These are phyloP conservation scores for Arctium lappa DNA, from an alignment of 129 eudicot genomes.

Conservation along the genomic window DNA sequence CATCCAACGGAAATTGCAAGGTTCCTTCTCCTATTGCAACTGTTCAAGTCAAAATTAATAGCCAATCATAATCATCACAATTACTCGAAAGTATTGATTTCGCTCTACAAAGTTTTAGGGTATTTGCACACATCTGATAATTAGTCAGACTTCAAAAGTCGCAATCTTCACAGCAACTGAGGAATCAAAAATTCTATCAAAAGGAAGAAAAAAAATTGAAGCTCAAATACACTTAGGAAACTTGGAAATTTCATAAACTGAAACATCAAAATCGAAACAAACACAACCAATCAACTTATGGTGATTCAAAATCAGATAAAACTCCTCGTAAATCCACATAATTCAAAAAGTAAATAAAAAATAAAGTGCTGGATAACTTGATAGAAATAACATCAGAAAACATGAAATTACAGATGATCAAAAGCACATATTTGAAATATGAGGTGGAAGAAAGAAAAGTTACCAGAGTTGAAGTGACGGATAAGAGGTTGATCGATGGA, in stretches of 20 bases:
- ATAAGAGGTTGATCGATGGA: conserved; percentile 8
- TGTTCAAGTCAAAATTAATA: background rate
- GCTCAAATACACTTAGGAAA: background rate
- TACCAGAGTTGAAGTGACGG: conserved; percentile 18
- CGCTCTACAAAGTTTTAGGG: background rate
- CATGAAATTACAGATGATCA: background rate
- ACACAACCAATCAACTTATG: conserved; percentile 8
- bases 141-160: conserved; percentile 17
- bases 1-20: conserved; percentile 4
- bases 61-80: conserved; percentile 6
- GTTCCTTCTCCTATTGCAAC: background rate
- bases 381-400: conserved; percentile 4
- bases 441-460: background rate
- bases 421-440: background rate
- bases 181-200: background rate
- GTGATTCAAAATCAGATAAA: conserved; percentile 9
- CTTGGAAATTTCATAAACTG: background rate
- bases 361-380: background rate
- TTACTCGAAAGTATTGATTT: background rate
- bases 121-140: background rate
- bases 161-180: background rate
- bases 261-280: background rate
- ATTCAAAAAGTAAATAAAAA: background rate
- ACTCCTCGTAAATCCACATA: background rate
- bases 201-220: background rate